These are phyloP conservation scores for Euphorbia celastroides DNA, from an alignment of 441 rosid species.

Conservation along the genomic window DNA sequence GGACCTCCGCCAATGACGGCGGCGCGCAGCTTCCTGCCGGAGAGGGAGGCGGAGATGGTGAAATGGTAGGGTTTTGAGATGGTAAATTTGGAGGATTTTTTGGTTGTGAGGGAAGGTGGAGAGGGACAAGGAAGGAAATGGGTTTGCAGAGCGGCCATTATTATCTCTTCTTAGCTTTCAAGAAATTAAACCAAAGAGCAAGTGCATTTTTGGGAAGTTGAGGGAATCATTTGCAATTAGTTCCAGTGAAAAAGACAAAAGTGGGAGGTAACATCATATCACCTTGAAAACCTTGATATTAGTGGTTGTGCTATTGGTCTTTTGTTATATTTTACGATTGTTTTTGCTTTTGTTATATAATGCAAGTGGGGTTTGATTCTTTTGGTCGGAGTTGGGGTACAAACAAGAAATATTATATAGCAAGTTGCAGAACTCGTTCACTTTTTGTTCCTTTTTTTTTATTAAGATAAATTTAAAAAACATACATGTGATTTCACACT, in stretches of 20 bases:
- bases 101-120: slow-evolving; percentile 7
- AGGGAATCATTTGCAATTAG: no score
- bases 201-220: no score
- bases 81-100: not conserved
- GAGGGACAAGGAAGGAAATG: slow-evolving; percentile 10
- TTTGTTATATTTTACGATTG: not conserved
- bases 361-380: not conserved
- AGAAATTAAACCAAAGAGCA: no score
- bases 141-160: slow-evolving; percentile 16
- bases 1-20: slow-evolving; percentile 63
- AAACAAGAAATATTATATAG: no score
- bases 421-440: no score
- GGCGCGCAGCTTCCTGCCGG: slow-evolving; percentile 43
- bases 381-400: not conserved
- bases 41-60: slow-evolving; percentile 22
- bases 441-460: no score
- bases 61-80: slow-evolving; percentile 1
- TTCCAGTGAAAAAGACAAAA: no score
- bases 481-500: no score
- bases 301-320: not conserved
- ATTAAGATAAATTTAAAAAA: no score
- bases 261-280: no score
- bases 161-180: no score
- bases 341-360: not conserved
- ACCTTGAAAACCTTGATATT: not conserved